Evolutionary conservation across 805 yeast genomes (phyloP).

Genomic region (Wickerhamomyces chaumierensis): DNA sequence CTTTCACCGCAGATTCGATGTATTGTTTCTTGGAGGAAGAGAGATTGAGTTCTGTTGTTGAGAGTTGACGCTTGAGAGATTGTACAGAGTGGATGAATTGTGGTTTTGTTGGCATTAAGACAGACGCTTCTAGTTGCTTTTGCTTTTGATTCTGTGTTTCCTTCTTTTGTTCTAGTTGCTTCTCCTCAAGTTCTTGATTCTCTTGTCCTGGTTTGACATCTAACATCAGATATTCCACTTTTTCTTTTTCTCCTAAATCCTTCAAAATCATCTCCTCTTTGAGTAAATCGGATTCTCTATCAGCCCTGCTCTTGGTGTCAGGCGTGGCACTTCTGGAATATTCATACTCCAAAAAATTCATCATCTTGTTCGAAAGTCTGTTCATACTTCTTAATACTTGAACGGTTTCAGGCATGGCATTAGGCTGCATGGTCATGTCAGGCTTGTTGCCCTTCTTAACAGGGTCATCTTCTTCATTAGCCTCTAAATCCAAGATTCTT

Average conservation of each 20-base stretch:
- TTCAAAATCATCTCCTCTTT: slow-evolving; percentile 35
- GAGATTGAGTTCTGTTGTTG: slow-evolving; percentile 16
- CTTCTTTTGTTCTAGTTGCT: slow-evolving; percentile 14
- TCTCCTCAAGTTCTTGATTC: slow-evolving; percentile 4
- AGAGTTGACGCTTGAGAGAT: not conserved
- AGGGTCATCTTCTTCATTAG: slow-evolving; percentile 73
- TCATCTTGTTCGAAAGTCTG: slow-evolving; percentile 72
- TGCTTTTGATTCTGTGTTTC: slow-evolving; percentile 7
- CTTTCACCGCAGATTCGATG: slow-evolving; percentile 31
- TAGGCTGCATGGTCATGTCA: slow-evolving; percentile 72
- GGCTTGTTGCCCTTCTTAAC: slow-evolving; percentile 70
- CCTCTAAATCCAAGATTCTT: slow-evolving; percentile 67
- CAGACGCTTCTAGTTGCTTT: not conserved
- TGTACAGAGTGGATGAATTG: not conserved
- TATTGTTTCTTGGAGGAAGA: slow-evolving; percentile 19
- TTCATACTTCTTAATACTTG: slow-evolving; percentile 82
- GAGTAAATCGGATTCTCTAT: slow-evolving; percentile 23
- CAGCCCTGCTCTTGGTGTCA: slow-evolving; percentile 25
- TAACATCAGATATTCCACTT: slow-evolving; percentile 41
- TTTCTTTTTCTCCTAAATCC: slow-evolving; percentile 39
- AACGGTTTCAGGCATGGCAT: slow-evolving; percentile 54
- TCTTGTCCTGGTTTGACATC: slow-evolving; percentile 10
- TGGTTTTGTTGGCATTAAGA: not conserved
- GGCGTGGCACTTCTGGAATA: slow-evolving; percentile 25
- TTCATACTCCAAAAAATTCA: slow-evolving; percentile 39